Base-by-base conservation (phyloP, 78 protist species). In the Mantamonas sphyraenae region DNA sequence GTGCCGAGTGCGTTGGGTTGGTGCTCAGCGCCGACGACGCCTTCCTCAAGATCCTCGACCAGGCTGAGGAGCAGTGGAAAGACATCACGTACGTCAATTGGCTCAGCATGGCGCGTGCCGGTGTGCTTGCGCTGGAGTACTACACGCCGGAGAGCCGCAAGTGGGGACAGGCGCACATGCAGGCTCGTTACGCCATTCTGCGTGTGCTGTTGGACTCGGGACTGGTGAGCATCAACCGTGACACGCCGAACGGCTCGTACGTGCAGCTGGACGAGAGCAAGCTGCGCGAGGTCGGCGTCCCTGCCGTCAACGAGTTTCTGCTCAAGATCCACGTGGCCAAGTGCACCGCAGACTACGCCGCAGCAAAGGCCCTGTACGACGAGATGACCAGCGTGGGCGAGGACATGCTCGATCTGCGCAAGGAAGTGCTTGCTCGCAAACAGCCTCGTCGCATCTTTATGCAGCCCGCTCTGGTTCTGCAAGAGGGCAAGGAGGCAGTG, bases 31-130 rank as follows among this genome's bases (percentile, higher is more conserved):
- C 58, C 16, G 58, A 74, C 61, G 57, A 5, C 30, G 66, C 56
- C 22, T 26, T 87, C n/a, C 79, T 87, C 20, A 14, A 58, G 30
- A 31, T 87, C 33, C 79, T 87, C 57, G 83, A 82, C n/a, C 74
- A 63, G 63, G 10, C 43, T 0, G 76, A 42, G 47, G 43, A 38
- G 47, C 74, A 66, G 31, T 57, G n/a, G 37, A 74, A 77, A 2
- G 63, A 73, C 3, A 40, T 82, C 51, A 56, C 50, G 61, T 79
- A 83, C 74, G 31, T 69, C 76, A 80, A 79, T 63, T 88, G 93
- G 93, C 81, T 88, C 43, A 68, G 53, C 57, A 88, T 88, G 93
- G 80, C 79, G n/a, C 68, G 87, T 35, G 86, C 88, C 12, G 91
- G 91, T 38, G 17, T 81, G 24, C 40, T 51, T 34, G 84, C 80